A percentile compares a stretch with the other conserved stretches of the same genome.
Evolutionary conservation across 257 asterid species (phyloP).

Genomic region (Nicotiana benthamiana): DNA sequence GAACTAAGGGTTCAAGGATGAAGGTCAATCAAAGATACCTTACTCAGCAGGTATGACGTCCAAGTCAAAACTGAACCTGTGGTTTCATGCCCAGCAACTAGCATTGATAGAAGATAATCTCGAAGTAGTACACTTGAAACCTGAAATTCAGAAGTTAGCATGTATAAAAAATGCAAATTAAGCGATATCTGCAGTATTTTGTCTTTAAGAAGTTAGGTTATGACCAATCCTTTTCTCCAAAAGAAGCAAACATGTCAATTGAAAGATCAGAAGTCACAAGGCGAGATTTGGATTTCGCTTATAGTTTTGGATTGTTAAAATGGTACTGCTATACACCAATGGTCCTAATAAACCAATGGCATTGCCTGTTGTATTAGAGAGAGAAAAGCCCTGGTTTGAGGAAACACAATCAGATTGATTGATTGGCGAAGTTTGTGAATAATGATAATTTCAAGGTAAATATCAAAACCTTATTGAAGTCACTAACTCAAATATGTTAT

Average conservation of each 20-base stretch:
- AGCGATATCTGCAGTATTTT: not conserved
- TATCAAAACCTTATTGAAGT: not conserved
- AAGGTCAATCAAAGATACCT: constrained; percentile 36
- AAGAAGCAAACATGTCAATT: not conserved
- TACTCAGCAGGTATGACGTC: constrained; percentile 80
- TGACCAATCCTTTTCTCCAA: not conserved
- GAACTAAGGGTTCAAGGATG: not conserved
- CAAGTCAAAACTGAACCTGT: constrained; percentile 96
- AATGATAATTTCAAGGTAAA: not conserved
- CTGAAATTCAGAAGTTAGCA: constrained; percentile 26
- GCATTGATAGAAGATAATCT: constrained; percentile 95
- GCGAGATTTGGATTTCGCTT: not conserved
- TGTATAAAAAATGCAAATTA: not conserved
- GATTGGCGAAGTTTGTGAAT: not conserved
- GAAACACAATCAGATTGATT: not conserved
- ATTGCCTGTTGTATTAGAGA: not conserved
- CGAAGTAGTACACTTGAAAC: constrained; percentile 86
- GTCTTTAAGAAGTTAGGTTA: not conserved
- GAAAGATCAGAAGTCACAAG: not conserved
- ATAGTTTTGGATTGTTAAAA: not conserved
- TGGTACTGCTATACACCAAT: not conserved
- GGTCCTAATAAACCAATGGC: not conserved
- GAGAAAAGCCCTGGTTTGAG: not conserved
- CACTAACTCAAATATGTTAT: not conserved
- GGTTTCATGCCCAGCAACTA: constrained; percentile 99